Evolutionary conservation across 257 asterid genomes (phyloP).

Genomic region (Solanum pimpinellifolium): DNA sequence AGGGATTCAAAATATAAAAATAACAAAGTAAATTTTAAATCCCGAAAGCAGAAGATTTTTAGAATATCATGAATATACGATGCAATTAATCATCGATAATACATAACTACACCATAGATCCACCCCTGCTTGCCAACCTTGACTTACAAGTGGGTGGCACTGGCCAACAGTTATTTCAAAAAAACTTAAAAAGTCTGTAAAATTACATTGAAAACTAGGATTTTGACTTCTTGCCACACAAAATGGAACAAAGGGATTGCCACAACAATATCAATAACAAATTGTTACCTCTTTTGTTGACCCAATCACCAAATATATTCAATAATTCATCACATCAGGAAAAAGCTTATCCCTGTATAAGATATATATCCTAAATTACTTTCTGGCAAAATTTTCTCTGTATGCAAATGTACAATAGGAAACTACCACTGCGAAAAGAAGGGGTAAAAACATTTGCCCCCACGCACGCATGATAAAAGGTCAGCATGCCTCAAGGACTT

Average conservation of each 20-base stretch:
- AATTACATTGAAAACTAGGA: neutral
- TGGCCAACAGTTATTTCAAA: constrained; percentile 3
- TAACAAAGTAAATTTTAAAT: too few species aligned
- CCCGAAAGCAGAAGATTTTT: too few species aligned
- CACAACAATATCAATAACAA: neutral
- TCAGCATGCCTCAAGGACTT: constrained; percentile 13
- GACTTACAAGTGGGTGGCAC: constrained; percentile 24
- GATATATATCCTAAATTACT: neutral
- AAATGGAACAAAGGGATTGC: neutral
- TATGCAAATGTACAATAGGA: neutral
- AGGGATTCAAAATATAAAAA: too few species aligned
- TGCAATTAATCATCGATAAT: neutral
- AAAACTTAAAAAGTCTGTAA: neutral
- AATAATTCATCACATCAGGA: neutral
- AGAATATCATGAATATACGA: neutral
- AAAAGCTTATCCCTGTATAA: neutral
- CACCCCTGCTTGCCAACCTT: neutral
- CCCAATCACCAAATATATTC: neutral
- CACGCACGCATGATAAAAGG: constrained; percentile 13
- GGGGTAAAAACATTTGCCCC: neutral
- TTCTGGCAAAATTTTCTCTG: neutral
- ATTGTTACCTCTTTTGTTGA: neutral
- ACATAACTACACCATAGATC: neutral
- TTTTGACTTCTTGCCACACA: neutral
- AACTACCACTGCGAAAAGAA: neutral